A percentile compares a stretch with the other conserved stretches of the same genome.
phyloP scores from a whole-genome alignment of 192 early-diverging fungal genomes.

The Martensiomyces pterosporus region DNA sequence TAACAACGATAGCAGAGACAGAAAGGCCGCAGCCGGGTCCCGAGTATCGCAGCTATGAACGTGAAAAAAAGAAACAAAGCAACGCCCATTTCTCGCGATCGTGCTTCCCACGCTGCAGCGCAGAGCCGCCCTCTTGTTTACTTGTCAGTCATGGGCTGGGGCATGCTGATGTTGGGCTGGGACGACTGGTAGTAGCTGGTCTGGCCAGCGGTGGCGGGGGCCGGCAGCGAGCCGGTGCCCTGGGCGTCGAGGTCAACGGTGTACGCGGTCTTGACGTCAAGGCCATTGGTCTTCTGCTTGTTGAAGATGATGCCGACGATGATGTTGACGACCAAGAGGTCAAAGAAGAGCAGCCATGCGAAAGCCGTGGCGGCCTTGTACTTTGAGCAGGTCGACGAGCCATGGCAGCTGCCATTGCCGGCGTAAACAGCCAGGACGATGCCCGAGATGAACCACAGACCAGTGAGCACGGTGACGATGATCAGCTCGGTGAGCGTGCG shows the following conservation, averaged over 20 bases:
- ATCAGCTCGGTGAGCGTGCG: slow-evolving; percentile 20
- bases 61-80: too few relatives aligned
- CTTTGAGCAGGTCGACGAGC: slow-evolving; percentile 18
- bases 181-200: slow-evolving; percentile 39
- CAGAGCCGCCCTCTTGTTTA: not conserved
- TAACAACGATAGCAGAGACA: too few relatives aligned
- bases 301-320: not conserved
- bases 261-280: not conserved
- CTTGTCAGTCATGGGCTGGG: slow-evolving; percentile 13
- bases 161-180: slow-evolving; percentile 38
- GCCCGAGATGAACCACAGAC: slow-evolving; percentile 33
- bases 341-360: not conserved
- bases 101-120: too few relatives aligned
- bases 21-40: too few relatives aligned
- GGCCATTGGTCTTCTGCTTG: not conserved
- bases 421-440: slow-evolving; percentile 41
- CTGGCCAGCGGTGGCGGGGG: too few relatives aligned
- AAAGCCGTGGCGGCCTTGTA: slow-evolving; percentile 2
- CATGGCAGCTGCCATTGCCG: slow-evolving; percentile 8
- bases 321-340: not conserved
- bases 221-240: slow-evolving; percentile 4
- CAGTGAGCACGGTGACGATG: slow-evolving; percentile 1
- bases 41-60: too few relatives aligned
- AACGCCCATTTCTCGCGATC: too few relatives aligned
- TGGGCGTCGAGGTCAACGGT: not conserved